phyloP scores from a whole-genome alignment of 768 basidiomycete species.

The Boletus reticuloceps region DNA sequence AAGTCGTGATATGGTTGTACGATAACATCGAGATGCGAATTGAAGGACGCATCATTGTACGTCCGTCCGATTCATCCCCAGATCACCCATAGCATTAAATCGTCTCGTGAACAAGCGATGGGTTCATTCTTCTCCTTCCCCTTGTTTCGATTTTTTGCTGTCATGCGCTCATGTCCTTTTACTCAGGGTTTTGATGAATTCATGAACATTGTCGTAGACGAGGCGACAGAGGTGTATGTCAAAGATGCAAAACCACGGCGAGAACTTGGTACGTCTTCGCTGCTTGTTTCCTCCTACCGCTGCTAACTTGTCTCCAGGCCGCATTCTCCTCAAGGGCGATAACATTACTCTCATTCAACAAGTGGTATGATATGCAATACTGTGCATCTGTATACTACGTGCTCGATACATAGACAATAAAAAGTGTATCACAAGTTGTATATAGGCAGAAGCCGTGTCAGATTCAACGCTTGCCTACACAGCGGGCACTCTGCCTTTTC shows the following conservation, averaged over 20 bases:
- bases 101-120: slow-evolving; percentile 37
- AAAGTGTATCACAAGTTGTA: slow-evolving; percentile 67
- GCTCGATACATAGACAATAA: background rate
- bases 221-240: slow-evolving; percentile 88
- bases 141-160: background rate
- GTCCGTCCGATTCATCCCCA: slow-evolving; percentile 36
- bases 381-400: slow-evolving; percentile 22
- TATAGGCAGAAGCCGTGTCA: slow-evolving; percentile 71
- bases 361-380: slow-evolving; percentile 30
- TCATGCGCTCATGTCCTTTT: slow-evolving; percentile 22
- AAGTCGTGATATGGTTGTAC: slow-evolving; percentile 92
- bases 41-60: slow-evolving; percentile 92
- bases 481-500: slow-evolving; percentile 91
- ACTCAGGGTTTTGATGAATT: slow-evolving; percentile 96
- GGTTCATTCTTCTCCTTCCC: slow-evolving; percentile 5
- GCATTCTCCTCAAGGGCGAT: slow-evolving; percentile 95
- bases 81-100: slow-evolving; percentile 40
- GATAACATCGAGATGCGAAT: slow-evolving; percentile 97
- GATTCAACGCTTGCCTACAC: slow-evolving; percentile 72
- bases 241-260: slow-evolving; percentile 84
- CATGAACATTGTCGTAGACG: slow-evolving; percentile 97
- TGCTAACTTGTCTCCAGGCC: slow-evolving; percentile 49
- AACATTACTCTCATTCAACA: slow-evolving; percentile 98
- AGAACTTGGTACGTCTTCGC: slow-evolving; percentile 67
- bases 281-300: background rate